A percentile compares a stretch with the other conserved stretches of the same genome.
Conservation (phyloP, 331 rosid genomes). For the Telfairia occidentalis region DNA sequence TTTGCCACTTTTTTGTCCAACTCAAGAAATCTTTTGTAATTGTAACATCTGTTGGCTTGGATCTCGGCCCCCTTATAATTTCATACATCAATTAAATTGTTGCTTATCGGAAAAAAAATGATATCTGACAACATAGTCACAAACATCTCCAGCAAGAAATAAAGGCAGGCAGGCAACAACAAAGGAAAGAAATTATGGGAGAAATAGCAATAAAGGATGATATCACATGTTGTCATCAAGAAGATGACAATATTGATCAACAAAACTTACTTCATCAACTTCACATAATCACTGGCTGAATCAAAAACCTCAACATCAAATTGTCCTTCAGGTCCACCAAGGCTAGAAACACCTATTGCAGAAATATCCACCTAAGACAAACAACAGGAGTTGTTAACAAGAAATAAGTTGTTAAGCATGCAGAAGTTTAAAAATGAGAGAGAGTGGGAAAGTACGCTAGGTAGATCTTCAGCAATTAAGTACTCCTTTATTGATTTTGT, state of each 20-base stretch:
- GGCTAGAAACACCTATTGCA: constrained; percentile 47
- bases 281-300: constrained; percentile 78
- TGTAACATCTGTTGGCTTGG: no score
- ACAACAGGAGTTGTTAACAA: constrained; percentile 7
- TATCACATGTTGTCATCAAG: neutral
- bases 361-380: constrained; percentile 64
- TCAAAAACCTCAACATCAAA: constrained; percentile 96
- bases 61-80: no score
- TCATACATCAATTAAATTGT: no score
- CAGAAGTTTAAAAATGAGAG: constrained; percentile 10
- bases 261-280: constrained; percentile 70
- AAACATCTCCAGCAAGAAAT: neutral
- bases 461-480: constrained; percentile 66
- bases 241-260: neutral
- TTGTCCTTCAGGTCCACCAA: constrained; percentile 85
- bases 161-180: neutral
- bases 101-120: no score
- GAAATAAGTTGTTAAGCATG: neutral
- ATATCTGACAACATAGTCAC: neutral
- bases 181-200: neutral
- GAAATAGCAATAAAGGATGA: neutral
- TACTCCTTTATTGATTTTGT: constrained; percentile 81
- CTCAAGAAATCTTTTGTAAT: no score
- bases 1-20: no score
- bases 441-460: constrained; percentile 40